phyloP scores from a whole-genome alignment of 2,329 filamentous ascomycete species.

The Sarocladium brachiariae region DNA sequence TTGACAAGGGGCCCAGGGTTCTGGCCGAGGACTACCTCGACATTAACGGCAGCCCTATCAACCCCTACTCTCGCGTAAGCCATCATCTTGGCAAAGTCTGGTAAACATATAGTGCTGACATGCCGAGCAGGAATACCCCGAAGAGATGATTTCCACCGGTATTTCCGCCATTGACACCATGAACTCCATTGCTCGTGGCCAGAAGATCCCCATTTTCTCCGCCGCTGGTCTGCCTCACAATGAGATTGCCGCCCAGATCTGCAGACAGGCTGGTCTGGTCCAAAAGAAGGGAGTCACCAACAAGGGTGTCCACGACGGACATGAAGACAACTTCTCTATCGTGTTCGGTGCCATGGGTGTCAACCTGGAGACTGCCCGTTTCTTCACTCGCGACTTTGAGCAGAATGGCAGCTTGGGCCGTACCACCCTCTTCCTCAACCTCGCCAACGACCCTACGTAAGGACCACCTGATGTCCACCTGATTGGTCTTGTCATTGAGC shows the following conservation, averaged over 20 bases:
- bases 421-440: conserved; percentile 94
- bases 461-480: conserved; percentile 26
- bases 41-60: conserved; percentile 98
- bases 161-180: conserved; percentile 99
- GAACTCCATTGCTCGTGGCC: conserved; percentile 95
- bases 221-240: conserved; percentile 97
- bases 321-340: conserved; percentile 99
- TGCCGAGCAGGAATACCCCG: conserved; percentile 73
- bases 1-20: conserved; percentile 98
- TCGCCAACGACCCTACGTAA: conserved; percentile 97
- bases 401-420: conserved; percentile 99
- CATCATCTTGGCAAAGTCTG: background rate
- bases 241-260: conserved; percentile 98
- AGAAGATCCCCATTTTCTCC: conserved; percentile 99
- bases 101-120: conserved; percentile 15
- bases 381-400: conserved; percentile 98
- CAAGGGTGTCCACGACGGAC: conserved; percentile 92
- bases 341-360: conserved; percentile 99
- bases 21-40: conserved; percentile 96
- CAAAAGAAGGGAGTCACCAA: conserved; percentile 70
- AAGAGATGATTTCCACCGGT: conserved; percentile 99
- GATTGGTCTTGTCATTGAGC: conserved; percentile 11
- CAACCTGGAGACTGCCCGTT: conserved; percentile 96
- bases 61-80: conserved; percentile 88
- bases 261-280: conserved; percentile 90